phyloP scores from a whole-genome alignment of 2,329 filamentous ascomycete genomes.

The Dothistroma septosporum region DNA sequence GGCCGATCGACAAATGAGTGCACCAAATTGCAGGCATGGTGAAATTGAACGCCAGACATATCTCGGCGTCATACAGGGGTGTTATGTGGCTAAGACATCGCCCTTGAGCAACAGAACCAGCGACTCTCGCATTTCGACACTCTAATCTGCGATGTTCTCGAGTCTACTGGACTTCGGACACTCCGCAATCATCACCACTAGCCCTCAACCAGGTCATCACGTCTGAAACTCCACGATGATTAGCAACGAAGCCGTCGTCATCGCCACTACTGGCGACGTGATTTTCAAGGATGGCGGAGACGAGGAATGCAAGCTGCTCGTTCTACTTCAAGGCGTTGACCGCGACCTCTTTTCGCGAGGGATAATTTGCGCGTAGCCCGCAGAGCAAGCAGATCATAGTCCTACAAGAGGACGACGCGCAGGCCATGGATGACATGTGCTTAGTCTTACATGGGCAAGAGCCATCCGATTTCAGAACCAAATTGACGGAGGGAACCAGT shows the following conservation, averaged over 20 bases:
- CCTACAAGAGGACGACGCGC: not conserved
- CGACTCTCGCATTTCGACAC: too few species aligned
- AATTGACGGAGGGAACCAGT: not conserved
- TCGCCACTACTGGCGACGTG: not conserved
- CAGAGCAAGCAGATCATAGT: not conserved
- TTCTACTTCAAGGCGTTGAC: not conserved
- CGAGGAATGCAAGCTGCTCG: not conserved
- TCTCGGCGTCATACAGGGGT: too few species aligned
- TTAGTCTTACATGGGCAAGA: not conserved
- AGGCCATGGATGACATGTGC: not conserved
- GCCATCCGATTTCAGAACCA: not conserved
- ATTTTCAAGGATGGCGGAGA: not conserved
- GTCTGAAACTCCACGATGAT: not conserved
- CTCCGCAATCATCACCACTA: too few species aligned
- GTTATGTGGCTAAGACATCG: too few species aligned
- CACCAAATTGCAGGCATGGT: not conserved
- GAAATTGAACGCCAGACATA: too few species aligned
- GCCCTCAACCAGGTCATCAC: too few species aligned
- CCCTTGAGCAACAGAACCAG: too few species aligned
- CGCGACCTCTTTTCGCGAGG: not conserved
- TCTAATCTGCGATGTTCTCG: too few species aligned
- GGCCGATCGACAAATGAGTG: not conserved
- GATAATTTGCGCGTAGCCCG: not conserved
- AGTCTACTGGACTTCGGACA: too few species aligned
- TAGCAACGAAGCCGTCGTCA: not conserved